Evolutionary conservation across 2,329 filamentous ascomycete species (phyloP).

Genomic region (Colletotrichum sojae): DNA sequence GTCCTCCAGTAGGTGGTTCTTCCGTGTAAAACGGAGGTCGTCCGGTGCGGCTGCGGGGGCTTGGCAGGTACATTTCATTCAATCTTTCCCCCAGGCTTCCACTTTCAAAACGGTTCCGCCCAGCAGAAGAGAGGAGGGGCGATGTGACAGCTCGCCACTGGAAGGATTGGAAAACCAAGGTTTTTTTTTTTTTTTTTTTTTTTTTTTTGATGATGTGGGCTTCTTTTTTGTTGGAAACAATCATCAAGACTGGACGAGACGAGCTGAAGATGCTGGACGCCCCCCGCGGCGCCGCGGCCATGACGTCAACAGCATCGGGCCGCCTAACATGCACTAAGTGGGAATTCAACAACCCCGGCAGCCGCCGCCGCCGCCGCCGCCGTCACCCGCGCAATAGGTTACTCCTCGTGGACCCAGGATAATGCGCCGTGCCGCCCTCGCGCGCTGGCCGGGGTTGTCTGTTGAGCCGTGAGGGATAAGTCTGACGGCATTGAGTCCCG

Average conservation of each 20-base stretch:
- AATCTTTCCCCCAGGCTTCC: neutral
- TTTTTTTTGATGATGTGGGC: no score
- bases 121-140: neutral
- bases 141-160: conserved; percentile 12
- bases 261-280: neutral
- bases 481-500: conserved; percentile 32
- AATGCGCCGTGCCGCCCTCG: conserved; percentile 9
- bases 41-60: neutral
- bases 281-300: conserved; percentile 12
- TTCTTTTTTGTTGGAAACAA: no score
- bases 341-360: neutral
- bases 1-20: no score
- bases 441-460: conserved; percentile 7
- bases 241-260: no score
- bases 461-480: no score
- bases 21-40: neutral
- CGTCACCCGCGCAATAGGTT: conserved; percentile 7
- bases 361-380: no score
- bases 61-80: neutral
- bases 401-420: no score
- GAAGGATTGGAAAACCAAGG: neutral
- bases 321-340: no score
- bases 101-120: neutral
- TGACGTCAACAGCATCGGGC: conserved; percentile 8
- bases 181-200: no score